Evolutionary conservation across 257 asterid species (phyloP), one percentile per base, ranked within the genome.

Genomic region (Echites panduratus): DNA sequence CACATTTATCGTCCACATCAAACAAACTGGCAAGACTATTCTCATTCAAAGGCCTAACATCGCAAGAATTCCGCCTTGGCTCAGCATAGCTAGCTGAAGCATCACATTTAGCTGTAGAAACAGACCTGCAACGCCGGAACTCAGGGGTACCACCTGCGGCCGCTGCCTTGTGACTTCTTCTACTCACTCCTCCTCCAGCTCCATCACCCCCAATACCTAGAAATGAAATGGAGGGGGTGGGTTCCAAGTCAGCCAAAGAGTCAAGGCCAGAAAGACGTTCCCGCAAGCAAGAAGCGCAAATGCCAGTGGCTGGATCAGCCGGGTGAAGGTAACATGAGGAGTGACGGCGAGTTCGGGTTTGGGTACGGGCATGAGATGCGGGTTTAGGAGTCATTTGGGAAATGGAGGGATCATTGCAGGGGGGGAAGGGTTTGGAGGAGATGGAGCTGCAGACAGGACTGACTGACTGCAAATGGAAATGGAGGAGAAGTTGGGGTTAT

Each of bases 211-310:
- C 82, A 62, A 63, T 65, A n/a, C 11, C 50, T 0, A 45, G 53
- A 54, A 29, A 47, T 10, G 82, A 57, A 0, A 69, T 75, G 32
- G 57, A 12, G 32, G 79, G 29, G 19, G 80, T 66, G 59, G 68
- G 59, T 17, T 54, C 76, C 3, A 49, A 50, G 38, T 73, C 77
- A 56, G 20, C 75, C 49, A 79, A 75, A 10, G 86, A 49, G 73
- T 93, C 96, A 70, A 95, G 90, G 29, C 88, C 89, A 64, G 87
- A 84, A 78, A 95, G 97, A 61, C 98, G 99, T 22, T 95, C 98
- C 4, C 98, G 91, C 72, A 95, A 89, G 81, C 99, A 95, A 0
- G 98, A 83, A 48, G 99, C 92, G 85, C 99, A 95, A 74, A 95
- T 89, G 64, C 99, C 99, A 74, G 96, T 80, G 73, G 79, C 72